Percentiles rank a stretch among this genome's conserved stretches.
Evolutionary conservation across 352 stramenopile species (phyloP).

Genomic region (Phytophthora sp.): DNA sequence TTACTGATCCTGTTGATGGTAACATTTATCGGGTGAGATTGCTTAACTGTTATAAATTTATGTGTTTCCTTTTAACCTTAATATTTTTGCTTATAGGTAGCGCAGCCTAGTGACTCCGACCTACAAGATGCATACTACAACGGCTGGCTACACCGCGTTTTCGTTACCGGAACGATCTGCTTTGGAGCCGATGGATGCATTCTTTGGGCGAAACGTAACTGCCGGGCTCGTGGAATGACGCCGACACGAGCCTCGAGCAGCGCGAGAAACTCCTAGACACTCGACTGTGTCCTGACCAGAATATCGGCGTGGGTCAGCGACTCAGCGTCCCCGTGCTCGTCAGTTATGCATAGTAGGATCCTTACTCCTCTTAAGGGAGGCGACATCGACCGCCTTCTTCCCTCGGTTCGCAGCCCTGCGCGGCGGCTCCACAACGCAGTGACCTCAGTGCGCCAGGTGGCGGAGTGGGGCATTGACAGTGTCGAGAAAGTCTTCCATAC

Average conservation of each 20-base stretch:
- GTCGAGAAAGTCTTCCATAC: neutral
- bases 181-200: conserved; percentile 21
- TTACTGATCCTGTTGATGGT: too few species aligned
- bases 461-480: neutral
- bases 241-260: conserved; percentile 8
- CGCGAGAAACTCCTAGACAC: neutral
- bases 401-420: neutral
- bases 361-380: neutral
- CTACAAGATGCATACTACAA: conserved; percentile 29
- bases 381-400: neutral
- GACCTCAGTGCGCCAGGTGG: neutral
- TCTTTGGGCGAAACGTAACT: conserved; percentile 21
- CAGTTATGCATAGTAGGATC: conserved; percentile 2
- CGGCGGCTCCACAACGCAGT: too few species aligned
- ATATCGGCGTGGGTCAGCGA: too few species aligned
- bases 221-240: conserved; percentile 22
- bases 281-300: conserved; percentile 11
- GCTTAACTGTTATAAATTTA: too few species aligned
- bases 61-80: too few species aligned
- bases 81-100: too few species aligned
- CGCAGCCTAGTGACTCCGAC: too few species aligned
- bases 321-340: too few species aligned
- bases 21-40: too few species aligned
- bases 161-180: conserved; percentile 16
- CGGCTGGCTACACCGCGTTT: conserved; percentile 19